Conservation (phyloP, 768 basidiomycete genomes). For the Lactifluus echinatus region DNA sequence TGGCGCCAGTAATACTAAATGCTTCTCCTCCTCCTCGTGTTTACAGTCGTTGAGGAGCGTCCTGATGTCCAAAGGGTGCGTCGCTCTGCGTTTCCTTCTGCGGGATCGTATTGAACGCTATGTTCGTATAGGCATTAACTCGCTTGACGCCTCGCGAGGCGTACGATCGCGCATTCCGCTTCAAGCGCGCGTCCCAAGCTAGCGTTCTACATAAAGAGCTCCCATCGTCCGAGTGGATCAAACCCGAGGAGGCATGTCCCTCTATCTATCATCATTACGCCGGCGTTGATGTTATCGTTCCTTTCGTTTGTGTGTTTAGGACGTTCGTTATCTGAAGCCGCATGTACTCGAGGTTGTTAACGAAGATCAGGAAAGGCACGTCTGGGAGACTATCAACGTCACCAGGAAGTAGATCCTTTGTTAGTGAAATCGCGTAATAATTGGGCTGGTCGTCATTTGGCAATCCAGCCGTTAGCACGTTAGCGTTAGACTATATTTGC, state of each 20-base stretch:
- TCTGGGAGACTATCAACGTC: conserved; percentile 76
- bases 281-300: background rate
- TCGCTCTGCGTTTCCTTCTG: background rate
- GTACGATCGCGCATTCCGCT: conserved; percentile 87
- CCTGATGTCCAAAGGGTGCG: conserved; percentile 69
- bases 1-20: background rate
- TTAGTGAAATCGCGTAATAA: conserved; percentile 10
- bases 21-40: conserved; percentile 9
- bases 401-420: conserved; percentile 37
- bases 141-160: conserved; percentile 72
- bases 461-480: background rate
- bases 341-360: conserved; percentile 61
- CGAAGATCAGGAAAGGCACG: conserved; percentile 67
- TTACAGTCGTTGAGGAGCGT: conserved; percentile 67
- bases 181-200: conserved; percentile 75
- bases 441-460: background rate
- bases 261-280: background rate
- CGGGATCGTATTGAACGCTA: background rate
- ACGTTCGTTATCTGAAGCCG: conserved; percentile 80
- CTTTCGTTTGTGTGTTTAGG: conserved; percentile 39
- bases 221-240: conserved; percentile 74
- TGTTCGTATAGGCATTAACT: conserved; percentile 56
- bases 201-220: conserved; percentile 73
- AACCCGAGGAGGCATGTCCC: conserved; percentile 59
- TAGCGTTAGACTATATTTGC: background rate